These are phyloP conservation scores for Trichoderma sp. DNA, from an alignment of 2,329 filamentous ascomycete species.

Conservation along the genomic window DNA sequence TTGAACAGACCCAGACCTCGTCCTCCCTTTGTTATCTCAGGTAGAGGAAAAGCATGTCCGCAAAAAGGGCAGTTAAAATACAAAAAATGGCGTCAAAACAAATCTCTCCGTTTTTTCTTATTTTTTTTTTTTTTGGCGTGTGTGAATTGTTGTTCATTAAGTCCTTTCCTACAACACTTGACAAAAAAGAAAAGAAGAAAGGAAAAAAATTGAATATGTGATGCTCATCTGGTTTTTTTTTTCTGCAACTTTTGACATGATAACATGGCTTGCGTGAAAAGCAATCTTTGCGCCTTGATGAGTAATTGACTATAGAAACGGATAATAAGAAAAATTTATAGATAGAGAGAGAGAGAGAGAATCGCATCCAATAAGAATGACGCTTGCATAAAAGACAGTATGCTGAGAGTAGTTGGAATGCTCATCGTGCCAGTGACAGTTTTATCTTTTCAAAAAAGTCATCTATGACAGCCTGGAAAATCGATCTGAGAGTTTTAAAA, in stretches of 20 bases:
- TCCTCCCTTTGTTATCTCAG: background rate
- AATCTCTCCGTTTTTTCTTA: constrained; percentile 2
- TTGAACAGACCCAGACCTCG: background rate
- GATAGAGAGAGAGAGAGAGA: background rate
- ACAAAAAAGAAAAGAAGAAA: background rate
- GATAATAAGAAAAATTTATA: background rate
- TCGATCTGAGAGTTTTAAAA: constrained; percentile 7
- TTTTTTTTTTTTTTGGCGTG: background rate
- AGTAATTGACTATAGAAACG: constrained; percentile 10
- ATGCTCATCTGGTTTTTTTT: constrained; percentile 3
- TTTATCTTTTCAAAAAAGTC: background rate
- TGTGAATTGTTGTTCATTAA: background rate
- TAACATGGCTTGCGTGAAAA: background rate
- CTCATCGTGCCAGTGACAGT: constrained; percentile 23
- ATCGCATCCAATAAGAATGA: constrained; percentile 14
- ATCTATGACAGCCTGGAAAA: constrained; percentile 14
- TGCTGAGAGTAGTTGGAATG: constrained; percentile 8
- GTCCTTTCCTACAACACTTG: background rate
- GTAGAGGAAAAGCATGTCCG: background rate
- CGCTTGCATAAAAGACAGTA: background rate
- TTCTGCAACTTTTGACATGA: background rate
- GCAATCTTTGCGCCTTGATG: constrained; percentile 10
- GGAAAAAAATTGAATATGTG: background rate
- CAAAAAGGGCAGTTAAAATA: background rate
- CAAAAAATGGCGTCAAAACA: constrained; percentile 11